Conservation (phyloP, 1,139 yeast species). For the Candida labiduridarum region DNA sequence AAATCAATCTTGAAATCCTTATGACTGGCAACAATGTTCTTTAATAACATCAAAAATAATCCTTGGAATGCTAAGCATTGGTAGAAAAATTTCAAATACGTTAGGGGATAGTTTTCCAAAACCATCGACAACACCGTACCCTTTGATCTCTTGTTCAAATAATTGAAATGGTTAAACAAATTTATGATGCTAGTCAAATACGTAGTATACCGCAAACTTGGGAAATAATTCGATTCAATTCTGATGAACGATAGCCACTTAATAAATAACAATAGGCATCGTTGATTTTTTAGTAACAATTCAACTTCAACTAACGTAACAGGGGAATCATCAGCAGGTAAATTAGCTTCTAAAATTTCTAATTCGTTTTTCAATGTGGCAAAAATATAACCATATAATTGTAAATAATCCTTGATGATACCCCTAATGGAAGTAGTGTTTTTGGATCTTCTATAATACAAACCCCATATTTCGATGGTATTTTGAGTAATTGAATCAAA, state of each 20-base stretch:
- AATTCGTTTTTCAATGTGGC: conserved; percentile 16
- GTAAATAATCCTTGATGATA: conserved; percentile 24
- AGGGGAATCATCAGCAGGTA: neutral
- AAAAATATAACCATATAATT: conserved; percentile 23
- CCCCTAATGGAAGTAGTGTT: conserved; percentile 18
- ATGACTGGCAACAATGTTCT: conserved; percentile 11
- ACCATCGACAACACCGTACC: conserved; percentile 5
- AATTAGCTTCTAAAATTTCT: conserved; percentile 6
- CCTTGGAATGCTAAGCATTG: conserved; percentile 26
- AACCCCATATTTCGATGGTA: conserved; percentile 23
- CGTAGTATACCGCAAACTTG: conserved; percentile 32
- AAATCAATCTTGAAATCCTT: conserved; percentile 11
- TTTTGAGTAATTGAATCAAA: conserved; percentile 15
- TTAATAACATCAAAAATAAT: conserved; percentile 26
- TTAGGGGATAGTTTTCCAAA: conserved; percentile 8
- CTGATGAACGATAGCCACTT: conserved; percentile 37
- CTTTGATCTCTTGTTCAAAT: conserved; percentile 21
- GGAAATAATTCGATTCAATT: conserved; percentile 35
- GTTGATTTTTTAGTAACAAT: conserved; percentile 25
- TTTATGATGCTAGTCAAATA: conserved; percentile 30
- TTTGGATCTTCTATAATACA: conserved; percentile 28
- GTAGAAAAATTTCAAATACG: conserved; percentile 22
- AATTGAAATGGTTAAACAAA: conserved; percentile 28
- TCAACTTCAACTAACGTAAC: conserved; percentile 15
- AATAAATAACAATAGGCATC: conserved; percentile 21